A percentile compares a stretch with the other conserved stretches of the same genome.
Evolutionary conservation across 1,284 basidiomycete species (phyloP).

Genomic region (Cystobasidium pallidum): DNA sequence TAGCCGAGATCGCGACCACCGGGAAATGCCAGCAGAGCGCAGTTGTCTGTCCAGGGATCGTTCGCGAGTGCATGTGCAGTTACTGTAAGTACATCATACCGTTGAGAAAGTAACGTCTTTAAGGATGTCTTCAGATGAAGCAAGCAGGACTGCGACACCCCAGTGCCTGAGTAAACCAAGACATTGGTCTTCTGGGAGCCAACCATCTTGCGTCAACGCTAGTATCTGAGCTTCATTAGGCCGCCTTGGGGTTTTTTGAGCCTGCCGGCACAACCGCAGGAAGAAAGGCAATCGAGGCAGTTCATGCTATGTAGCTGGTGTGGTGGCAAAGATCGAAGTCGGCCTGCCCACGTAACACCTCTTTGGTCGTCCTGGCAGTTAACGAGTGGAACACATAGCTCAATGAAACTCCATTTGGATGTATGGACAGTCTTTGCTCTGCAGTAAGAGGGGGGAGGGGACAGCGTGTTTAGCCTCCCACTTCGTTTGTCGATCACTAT

Average conservation of each 20-base stretch:
- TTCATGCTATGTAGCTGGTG: not conserved
- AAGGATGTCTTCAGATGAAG: constrained; percentile 65
- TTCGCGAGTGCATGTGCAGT: constrained; percentile 64
- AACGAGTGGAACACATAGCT: too few species aligned
- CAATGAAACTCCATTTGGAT: too few species aligned
- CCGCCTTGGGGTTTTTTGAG: not conserved
- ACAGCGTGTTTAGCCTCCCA: too few species aligned
- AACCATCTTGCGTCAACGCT: not conserved
- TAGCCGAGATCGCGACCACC: constrained; percentile 64
- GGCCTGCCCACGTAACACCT: too few species aligned
- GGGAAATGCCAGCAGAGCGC: constrained; percentile 77
- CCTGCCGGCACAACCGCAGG: not conserved
- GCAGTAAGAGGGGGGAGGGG: too few species aligned
- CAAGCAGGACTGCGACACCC: constrained; percentile 66
- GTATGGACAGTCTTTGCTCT: too few species aligned
- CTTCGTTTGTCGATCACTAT: too few species aligned
- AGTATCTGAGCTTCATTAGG: not conserved
- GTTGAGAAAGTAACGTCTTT: constrained; percentile 66
- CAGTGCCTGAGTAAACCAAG: constrained; percentile 75
- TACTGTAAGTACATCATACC: constrained; percentile 76
- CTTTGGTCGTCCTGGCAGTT: too few species aligned
- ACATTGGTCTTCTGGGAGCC: constrained; percentile 61
- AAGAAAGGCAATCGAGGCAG: constrained; percentile 17
- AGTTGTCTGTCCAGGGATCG: constrained; percentile 74
- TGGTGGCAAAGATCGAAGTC: too few species aligned